phyloP scores from a whole-genome alignment of 805 yeast species.

The Kuraishia floccosa region DNA sequence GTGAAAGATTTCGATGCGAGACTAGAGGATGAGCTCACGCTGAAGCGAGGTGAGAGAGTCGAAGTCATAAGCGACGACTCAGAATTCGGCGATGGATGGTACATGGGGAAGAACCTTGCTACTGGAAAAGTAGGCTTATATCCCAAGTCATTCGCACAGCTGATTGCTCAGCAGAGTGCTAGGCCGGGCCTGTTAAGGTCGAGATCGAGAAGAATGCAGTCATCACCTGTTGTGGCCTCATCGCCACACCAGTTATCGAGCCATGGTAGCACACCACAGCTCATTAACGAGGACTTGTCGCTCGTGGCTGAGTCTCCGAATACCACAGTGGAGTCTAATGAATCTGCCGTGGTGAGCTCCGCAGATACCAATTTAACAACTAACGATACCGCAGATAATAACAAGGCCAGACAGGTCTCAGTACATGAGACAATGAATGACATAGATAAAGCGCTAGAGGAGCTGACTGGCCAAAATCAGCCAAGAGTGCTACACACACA shows the following conservation, averaged over 20 bases:
- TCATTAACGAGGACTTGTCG: constrained; percentile 2
- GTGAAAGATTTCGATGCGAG: constrained; percentile 83
- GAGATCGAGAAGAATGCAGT: constrained; percentile 40
- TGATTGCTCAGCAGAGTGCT: constrained; percentile 7
- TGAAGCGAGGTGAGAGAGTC: constrained; percentile 73
- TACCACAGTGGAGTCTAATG: constrained; percentile 5
- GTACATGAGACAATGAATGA: constrained; percentile 52
- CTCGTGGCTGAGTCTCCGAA: constrained; percentile 4
- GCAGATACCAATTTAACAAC: constrained; percentile 3
- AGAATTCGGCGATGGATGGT: constrained; percentile 97
- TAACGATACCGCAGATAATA: constrained; percentile 1
- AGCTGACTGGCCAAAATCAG: constrained; percentile 24
- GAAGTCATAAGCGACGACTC: constrained; percentile 88
- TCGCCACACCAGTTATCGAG: background rate
- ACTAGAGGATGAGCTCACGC: constrained; percentile 78
- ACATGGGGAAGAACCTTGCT: constrained; percentile 69
- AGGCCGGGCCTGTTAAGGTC: constrained; percentile 38
- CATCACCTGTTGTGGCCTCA: constrained; percentile 10
- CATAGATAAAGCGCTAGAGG: constrained; percentile 63
- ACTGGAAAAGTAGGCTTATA: constrained; percentile 77
- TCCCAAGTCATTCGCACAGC: constrained; percentile 80
- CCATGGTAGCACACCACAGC: constrained; percentile 1
- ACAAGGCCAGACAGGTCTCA: constrained; percentile 19
- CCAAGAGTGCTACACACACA: too few relatives aligned
- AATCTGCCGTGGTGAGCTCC: constrained; percentile 3